Percentiles rank a stretch among this genome's conserved stretches.
Conservation (phyloP, 495 filamentous ascomycete genomes). For the Penicillium malachiteum region DNA sequence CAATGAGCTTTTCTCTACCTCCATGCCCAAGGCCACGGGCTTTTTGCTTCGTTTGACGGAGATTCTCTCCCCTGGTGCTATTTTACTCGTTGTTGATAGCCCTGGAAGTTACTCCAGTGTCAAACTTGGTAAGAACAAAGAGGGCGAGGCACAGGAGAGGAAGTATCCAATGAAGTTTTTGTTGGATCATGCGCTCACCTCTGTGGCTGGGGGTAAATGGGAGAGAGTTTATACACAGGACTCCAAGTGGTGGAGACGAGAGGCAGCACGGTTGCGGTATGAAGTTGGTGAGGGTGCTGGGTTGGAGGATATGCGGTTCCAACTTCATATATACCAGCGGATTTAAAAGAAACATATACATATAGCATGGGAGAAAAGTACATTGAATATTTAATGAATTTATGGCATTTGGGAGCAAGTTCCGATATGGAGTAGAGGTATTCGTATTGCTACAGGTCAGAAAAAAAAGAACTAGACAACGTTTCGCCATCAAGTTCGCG, state of each 20-base stretch:
- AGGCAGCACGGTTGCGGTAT: slow-evolving; percentile 66
- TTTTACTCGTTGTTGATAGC: slow-evolving; percentile 87
- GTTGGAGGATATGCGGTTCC: slow-evolving; percentile 93
- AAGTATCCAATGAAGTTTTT: slow-evolving; percentile 93
- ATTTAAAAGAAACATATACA: slow-evolving; percentile 16
- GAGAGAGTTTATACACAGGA: slow-evolving; percentile 69
- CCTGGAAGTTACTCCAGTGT: slow-evolving; percentile 88
- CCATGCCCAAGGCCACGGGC: slow-evolving; percentile 67
- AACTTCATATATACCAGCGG: slow-evolving; percentile 74
- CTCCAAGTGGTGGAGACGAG: slow-evolving; percentile 76
- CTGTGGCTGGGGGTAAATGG: slow-evolving; percentile 58
- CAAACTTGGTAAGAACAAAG: slow-evolving; percentile 50
- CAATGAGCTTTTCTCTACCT: slow-evolving; percentile 89
- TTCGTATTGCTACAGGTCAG: slow-evolving; percentile 47
- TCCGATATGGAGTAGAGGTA: slow-evolving; percentile 30
- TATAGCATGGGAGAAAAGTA: neutral
- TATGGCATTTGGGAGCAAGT: neutral
- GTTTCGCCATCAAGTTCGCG: slow-evolving; percentile 19
- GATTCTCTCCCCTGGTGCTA: slow-evolving; percentile 51
- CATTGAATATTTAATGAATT: no score
- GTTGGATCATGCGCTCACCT: slow-evolving; percentile 76
- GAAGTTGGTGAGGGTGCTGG: slow-evolving; percentile 61
- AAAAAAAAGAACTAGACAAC: slow-evolving; percentile 21
- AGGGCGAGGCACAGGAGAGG: slow-evolving; percentile 48
- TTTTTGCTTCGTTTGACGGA: slow-evolving; percentile 68